Percentiles rank a stretch among this genome's conserved stretches.
phyloP scores from a whole-genome alignment of 192 early-diverging fungal species.

The Glomus cerebriforme region DNA sequence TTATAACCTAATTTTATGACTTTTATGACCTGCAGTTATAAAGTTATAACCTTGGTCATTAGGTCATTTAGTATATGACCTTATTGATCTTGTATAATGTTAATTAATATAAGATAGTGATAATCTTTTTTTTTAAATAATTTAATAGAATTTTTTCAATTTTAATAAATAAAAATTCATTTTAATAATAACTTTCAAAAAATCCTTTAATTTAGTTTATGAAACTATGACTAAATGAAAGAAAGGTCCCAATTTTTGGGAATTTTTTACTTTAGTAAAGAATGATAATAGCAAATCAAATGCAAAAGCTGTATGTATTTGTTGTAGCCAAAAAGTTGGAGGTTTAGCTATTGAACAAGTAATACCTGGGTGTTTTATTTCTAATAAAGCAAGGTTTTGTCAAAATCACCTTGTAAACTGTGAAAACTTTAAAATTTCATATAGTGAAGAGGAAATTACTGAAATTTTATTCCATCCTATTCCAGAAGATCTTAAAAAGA shows the following conservation, averaged over 20 bases:
- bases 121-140: neutral
- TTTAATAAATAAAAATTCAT: neutral
- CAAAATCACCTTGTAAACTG: neutral
- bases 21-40: no score
- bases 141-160: neutral
- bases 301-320: neutral
- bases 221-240: neutral
- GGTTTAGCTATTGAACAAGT: neutral
- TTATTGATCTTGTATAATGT: no score
- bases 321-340: neutral
- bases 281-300: neutral
- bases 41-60: no score
- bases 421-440: neutral
- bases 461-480: neutral
- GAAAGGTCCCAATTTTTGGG: neutral
- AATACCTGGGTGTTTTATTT: neutral
- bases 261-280: neutral
- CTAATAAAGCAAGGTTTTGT: neutral
- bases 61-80: no score
- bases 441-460: neutral
- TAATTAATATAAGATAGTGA: neutral
- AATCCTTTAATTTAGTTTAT: neutral
- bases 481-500: neutral
- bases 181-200: neutral
- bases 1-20: no score